phyloP scores from a whole-genome alignment of 1,139 yeast genomes.

The Ogataea hybrid region DNA sequence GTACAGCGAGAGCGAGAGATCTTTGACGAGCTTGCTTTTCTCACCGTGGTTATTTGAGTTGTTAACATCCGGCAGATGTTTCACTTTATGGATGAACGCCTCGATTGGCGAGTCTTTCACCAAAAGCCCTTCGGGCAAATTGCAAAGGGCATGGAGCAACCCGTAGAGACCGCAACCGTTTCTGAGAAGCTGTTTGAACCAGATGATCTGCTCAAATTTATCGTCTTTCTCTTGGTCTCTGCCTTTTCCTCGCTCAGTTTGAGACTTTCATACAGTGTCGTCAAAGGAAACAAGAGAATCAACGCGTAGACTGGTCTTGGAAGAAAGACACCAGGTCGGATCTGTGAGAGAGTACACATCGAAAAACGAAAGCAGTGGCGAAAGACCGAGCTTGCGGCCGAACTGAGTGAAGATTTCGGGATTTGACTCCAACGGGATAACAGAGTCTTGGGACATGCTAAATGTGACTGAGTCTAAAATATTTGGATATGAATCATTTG shows the following conservation, averaged over 20 bases:
- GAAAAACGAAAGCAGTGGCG: slow-evolving; percentile 58
- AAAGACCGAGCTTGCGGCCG: slow-evolving; percentile 66
- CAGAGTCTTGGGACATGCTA: slow-evolving; percentile 33
- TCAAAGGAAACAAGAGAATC: slow-evolving; percentile 77
- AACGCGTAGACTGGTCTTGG: slow-evolving; percentile 82
- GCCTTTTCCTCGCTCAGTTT: slow-evolving; percentile 33
- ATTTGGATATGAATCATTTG: too few species aligned
- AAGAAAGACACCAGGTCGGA: slow-evolving; percentile 62
- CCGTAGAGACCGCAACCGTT: slow-evolving; percentile 97
- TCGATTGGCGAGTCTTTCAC: slow-evolving; percentile 33
- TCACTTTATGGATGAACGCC: slow-evolving; percentile 28
- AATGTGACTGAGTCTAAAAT: background rate
- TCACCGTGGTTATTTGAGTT: slow-evolving; percentile 33
- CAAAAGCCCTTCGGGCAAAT: slow-evolving; percentile 50
- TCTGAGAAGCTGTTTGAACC: slow-evolving; percentile 83
- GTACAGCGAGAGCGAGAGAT: slow-evolving; percentile 44
- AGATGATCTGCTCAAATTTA: slow-evolving; percentile 36
- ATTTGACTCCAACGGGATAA: slow-evolving; percentile 87
- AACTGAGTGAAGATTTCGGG: slow-evolving; percentile 81
- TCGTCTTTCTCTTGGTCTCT: slow-evolving; percentile 16
- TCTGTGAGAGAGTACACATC: slow-evolving; percentile 87
- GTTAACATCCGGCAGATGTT: slow-evolving; percentile 31
- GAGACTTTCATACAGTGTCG: slow-evolving; percentile 55
- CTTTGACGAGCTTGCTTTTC: slow-evolving; percentile 48
- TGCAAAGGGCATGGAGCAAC: slow-evolving; percentile 69